These are phyloP conservation scores for Tylopilus cervinicoccineus DNA, from an alignment of 768 basidiomycete genomes.

Conservation along the genomic window DNA sequence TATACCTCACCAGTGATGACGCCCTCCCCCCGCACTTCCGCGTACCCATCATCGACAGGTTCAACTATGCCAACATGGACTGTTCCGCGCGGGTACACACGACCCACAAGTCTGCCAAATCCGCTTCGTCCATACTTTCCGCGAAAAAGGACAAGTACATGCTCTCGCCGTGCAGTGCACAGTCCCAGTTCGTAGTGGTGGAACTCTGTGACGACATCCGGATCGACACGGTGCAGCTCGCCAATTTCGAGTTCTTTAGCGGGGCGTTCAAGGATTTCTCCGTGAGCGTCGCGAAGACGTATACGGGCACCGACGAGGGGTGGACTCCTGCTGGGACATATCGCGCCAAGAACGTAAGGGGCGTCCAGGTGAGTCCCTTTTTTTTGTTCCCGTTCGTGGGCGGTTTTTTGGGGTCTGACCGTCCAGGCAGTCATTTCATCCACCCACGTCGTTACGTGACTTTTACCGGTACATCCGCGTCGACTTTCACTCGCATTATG, in stretches of 20 bases:
- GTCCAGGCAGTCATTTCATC: constrained; percentile 63
- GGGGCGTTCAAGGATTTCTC: constrained; percentile 92
- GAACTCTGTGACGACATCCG: constrained; percentile 97
- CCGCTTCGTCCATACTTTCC: constrained; percentile 77
- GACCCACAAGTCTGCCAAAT: constrained; percentile 78
- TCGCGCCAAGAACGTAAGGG: constrained; percentile 84
- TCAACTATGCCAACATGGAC: constrained; percentile 92
- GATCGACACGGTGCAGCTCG: constrained; percentile 93
- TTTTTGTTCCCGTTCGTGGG: background rate
- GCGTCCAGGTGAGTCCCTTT: constrained; percentile 68
- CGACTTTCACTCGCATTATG: constrained; percentile 91
- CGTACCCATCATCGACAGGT: constrained; percentile 78
- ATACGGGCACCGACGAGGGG: constrained; percentile 52
- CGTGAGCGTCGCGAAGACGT: constrained; percentile 84
- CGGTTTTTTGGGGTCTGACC: background rate
- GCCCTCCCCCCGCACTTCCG: constrained; percentile 56
- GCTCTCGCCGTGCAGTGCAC: constrained; percentile 81
- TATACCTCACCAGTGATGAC: constrained; percentile 14
- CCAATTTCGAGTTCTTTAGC: constrained; percentile 97
- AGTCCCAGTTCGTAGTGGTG: constrained; percentile 77
- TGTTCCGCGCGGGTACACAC: constrained; percentile 92
- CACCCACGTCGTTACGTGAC: constrained; percentile 63
- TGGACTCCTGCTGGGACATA: constrained; percentile 79
- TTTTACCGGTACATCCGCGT: constrained; percentile 95
- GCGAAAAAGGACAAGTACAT: constrained; percentile 93